Base-by-base conservation (phyloP, 176 grass and related monocot species). In the Tillandsia fasciculata region DNA sequence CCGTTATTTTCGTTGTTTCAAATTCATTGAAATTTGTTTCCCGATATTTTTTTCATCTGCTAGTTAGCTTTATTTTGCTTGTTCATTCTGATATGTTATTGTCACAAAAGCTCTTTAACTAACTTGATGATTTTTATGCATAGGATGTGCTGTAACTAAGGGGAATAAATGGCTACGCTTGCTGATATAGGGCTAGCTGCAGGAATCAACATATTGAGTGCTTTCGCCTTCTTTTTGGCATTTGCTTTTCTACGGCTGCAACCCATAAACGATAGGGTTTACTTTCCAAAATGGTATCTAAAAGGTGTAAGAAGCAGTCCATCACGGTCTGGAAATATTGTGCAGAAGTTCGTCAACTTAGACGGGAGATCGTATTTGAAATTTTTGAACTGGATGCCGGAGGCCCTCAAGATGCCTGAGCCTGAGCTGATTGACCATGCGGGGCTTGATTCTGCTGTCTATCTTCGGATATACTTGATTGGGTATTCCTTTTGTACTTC, bases 251-350 rank as follows among this genome's bases (percentile, higher is more conserved):
- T 94, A 48, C 83, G 95, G 20, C 83, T 99, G 57, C 95, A 99
- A 65, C 95, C 95, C 64, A 78, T 99, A 84, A 99, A 99, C 86
- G 95, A 99, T 58, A 85, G 95, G 57, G 95, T 99, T 63, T 99
- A 99, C 81, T 99, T 99, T 67, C 87, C 95, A 75, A 99, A 99
- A 80, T 99, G 95, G 95, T 99, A 99, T 78, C 77, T 99, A 65
- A 99, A 88, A 85, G 95, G 90, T 63, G 70, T 86, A 67, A 94
- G 95, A 81, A 88, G 81, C 80, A 94, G 89, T 50, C 95, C 95
- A 78, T 77, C 72, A 68, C 77, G 70, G 47, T 83, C 84, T 58
- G 87, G 85, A 80, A 53, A 72, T 66, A 77, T 88, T 77, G 72
- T 90, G 68, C 75, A 76, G 9, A 99, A 99, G 69, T 94, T 99